phyloP scores from a whole-genome alignment of 2,329 filamentous ascomycete genomes.

The Aspergillus neotritici region DNA sequence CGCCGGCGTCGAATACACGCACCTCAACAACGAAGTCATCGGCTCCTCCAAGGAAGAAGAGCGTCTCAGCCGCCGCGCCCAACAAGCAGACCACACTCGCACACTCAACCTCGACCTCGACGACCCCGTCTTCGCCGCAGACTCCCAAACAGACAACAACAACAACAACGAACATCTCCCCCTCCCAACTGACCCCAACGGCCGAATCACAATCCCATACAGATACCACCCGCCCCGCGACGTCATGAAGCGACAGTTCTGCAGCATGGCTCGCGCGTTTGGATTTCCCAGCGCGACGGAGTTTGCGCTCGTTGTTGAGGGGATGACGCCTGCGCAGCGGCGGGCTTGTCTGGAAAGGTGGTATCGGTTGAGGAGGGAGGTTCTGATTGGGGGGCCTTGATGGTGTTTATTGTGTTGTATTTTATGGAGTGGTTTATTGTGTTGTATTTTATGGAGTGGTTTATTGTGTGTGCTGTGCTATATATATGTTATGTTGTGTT shows the following conservation, averaged over 20 bases:
- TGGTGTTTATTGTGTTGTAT: conserved; percentile 11
- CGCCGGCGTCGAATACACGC: conserved; percentile 89
- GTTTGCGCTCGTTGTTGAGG: conserved; percentile 85
- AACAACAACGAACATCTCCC: conserved; percentile 9
- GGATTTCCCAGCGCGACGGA: conserved; percentile 71
- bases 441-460: conserved; percentile 13
- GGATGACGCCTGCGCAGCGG: conserved; percentile 79
- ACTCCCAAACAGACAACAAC: conserved; percentile 12
- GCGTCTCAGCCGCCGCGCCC: conserved; percentile 70
- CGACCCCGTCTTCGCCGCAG: conserved; percentile 33
- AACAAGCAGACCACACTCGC: conserved; percentile 40
- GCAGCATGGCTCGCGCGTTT: conserved; percentile 76
- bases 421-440: conserved; percentile 1
- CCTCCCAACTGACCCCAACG: conserved; percentile 26
- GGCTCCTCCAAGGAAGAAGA: conserved; percentile 90
- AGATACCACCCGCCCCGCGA: conserved; percentile 67
- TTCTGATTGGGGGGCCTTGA: conserved; percentile 17
- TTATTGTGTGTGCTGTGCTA: not conserved
- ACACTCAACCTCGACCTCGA: conserved; percentile 28
- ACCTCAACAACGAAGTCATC: conserved; percentile 93
- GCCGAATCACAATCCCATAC: conserved; percentile 48
- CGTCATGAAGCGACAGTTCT: conserved; percentile 77
- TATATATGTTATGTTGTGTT: not conserved
- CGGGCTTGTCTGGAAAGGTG: conserved; percentile 73
- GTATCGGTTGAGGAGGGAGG: conserved; percentile 62